These are phyloP conservation scores for Polychytrium aggregatum DNA, from an alignment of 192 early-diverging fungal genomes.

Conservation along the genomic window DNA sequence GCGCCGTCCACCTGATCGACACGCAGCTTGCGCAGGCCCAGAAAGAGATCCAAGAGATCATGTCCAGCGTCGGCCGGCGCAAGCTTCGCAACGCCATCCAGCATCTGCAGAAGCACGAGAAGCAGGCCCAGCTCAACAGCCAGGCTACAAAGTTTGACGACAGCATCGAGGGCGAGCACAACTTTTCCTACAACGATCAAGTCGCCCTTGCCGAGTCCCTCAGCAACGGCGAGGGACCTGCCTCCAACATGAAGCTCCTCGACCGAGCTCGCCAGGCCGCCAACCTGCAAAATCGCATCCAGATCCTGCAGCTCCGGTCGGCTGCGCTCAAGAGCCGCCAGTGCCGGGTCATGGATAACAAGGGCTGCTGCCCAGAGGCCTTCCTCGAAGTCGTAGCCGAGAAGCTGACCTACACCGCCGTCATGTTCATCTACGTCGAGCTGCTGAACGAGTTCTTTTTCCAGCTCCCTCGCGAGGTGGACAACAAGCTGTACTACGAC, in stretches of 20 bases:
- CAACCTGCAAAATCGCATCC: constrained; percentile 61
- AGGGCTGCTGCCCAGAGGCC: constrained; percentile 88
- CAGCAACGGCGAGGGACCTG: background rate
- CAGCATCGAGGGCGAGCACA: too few relatives aligned
- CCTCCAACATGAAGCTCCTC: constrained; percentile 37
- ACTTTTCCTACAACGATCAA: too few relatives aligned
- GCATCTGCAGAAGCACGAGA: constrained; percentile 60
- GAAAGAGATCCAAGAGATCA: constrained; percentile 58
- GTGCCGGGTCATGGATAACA: constrained; percentile 71
- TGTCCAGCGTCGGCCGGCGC: constrained; percentile 59
- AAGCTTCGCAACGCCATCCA: constrained; percentile 77
- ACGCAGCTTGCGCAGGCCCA: constrained; percentile 70
- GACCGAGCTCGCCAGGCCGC: constrained; percentile 70
- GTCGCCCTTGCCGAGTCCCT: background rate
- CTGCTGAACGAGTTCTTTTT: constrained; percentile 97
- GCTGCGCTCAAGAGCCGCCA: constrained; percentile 69
- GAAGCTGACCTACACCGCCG: constrained; percentile 86
- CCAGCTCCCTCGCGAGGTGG: constrained; percentile 91
- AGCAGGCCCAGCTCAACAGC: constrained; percentile 19
- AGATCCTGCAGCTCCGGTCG: constrained; percentile 69
- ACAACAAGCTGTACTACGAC: constrained; percentile 82
- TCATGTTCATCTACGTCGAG: constrained; percentile 97
- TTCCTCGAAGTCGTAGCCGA: constrained; percentile 87
- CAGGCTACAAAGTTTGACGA: too few relatives aligned
- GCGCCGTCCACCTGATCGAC: constrained; percentile 63